phyloP scores from a whole-genome alignment of 805 yeast species.

The Martiniozyma abietophila region DNA sequence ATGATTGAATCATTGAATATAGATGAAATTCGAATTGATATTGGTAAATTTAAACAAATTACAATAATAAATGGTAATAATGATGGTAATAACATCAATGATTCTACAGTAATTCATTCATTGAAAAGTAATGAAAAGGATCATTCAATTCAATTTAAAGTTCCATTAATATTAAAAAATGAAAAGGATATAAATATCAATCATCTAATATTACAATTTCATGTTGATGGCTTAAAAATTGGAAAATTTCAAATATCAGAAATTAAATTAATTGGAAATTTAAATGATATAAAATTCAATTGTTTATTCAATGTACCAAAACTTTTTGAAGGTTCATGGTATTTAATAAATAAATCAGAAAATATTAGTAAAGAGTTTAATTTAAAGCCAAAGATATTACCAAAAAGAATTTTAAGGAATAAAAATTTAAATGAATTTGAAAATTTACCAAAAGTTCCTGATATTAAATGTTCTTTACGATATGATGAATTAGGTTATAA shows the following conservation, averaged over 20 bases:
- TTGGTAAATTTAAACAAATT: conserved; percentile 12
- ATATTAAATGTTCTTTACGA: conserved; percentile 20
- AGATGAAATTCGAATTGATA: conserved; percentile 15
- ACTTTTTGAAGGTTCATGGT: too few species aligned
- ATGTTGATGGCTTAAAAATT: conserved; percentile 15
- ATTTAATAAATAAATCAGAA: too few species aligned
- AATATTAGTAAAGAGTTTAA: too few species aligned
- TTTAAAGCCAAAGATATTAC: too few species aligned
- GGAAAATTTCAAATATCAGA: conserved; percentile 20
- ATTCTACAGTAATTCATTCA: neutral
- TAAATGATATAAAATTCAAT: conserved; percentile 12
- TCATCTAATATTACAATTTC: conserved; percentile 14
- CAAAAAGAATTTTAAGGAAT: too few species aligned
- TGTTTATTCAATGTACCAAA: conserved; percentile 9
- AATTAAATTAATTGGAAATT: conserved; percentile 10
- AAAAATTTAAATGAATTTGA: conserved; percentile 15
- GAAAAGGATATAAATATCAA: conserved; percentile 13
- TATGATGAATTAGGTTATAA: conserved; percentile 21
- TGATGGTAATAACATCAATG: neutral
- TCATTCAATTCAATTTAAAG: conserved; percentile 1
- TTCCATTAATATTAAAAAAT: conserved; percentile 10
- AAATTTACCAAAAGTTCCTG: conserved; percentile 33
- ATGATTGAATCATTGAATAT: conserved; percentile 14
- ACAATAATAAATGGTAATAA: neutral
- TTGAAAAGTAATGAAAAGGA: conserved; percentile 4